Base-by-base conservation (phyloP, 306 rosid species). In the Nissolia schottii region DNA sequence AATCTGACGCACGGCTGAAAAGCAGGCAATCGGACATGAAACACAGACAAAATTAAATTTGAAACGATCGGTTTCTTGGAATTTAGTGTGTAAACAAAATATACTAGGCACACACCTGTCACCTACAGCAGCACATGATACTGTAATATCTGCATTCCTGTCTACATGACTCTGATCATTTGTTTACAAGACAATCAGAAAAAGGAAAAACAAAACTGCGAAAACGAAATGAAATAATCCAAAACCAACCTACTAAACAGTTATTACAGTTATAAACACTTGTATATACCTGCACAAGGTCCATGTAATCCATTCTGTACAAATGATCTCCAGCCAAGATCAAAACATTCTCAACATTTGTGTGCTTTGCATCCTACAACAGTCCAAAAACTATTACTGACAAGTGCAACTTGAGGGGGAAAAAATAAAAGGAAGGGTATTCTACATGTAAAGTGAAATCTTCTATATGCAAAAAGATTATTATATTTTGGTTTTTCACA, bases 291-390 rank as follows among this genome's bases (percentile, higher is more conserved):
- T 89, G 98, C 84, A 93, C 79, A 37, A 93, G 87, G 68, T 93
- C 92, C 92, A 85, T 87, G 76, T 93, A 93, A 77, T 90, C 94
- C 98, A 93, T 93, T 78, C 98, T 79, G 67, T 93, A 93, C 16
- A 93, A 87, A 76, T 93, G 98, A 86, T 93, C 98, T 35, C 98
- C 98, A 0, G 88, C 83, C 87, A 93, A 83, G 69, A 93, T 93
- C 77, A 93, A 14, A 27, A 93, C 71, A 80, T 93, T 86, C 81
- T 93, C 97, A 60, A 91, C 54, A 64, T 89, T 67, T n/a, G 89
- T 83, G 85, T 86, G 82, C 87, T 83, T 89, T 53, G 89, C 96
- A 64, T 93, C 98, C 98, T 92, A 71, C 79, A 82, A 81, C 29
- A 56, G 8, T 66, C 60, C n/a, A n/a, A n/a, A 71, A 73, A 37